Conservation (phyloP, 495 filamentous ascomycete genomes). For the Aspergillus conjunctus region DNA sequence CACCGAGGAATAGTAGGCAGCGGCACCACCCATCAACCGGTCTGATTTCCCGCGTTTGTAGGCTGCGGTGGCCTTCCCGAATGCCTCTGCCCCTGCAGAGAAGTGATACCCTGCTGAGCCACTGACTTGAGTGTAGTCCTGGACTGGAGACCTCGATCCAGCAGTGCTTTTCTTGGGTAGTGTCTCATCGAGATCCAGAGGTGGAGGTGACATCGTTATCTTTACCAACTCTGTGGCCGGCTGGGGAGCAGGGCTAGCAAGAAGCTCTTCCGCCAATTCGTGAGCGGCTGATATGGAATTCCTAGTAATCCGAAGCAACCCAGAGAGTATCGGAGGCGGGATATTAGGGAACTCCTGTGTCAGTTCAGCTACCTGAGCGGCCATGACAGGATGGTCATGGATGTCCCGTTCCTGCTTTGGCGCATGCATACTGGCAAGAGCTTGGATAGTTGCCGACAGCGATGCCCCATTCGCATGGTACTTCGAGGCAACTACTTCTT, state of each 20-base stretch:
- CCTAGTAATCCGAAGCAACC: slow-evolving; percentile 57
- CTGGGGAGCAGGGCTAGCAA: slow-evolving; percentile 29
- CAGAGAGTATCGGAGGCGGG: slow-evolving; percentile 42
- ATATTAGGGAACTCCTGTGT: slow-evolving; percentile 54
- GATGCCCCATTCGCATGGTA: slow-evolving; percentile 67
- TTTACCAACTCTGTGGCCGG: slow-evolving; percentile 46
- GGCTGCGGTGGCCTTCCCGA: slow-evolving; percentile 60
- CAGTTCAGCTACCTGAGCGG: slow-evolving; percentile 57
- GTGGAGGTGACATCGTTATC: slow-evolving; percentile 38
- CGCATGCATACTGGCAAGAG: slow-evolving; percentile 45
- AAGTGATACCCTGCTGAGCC: slow-evolving; percentile 42
- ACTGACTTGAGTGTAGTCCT: slow-evolving; percentile 32
- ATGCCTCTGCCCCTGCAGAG: slow-evolving; percentile 48
- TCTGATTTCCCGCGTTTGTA: slow-evolving; percentile 66
- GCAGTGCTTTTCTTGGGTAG: slow-evolving; percentile 16
- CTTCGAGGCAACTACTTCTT: slow-evolving; percentile 55
- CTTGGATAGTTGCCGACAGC: slow-evolving; percentile 54
- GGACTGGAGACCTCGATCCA: slow-evolving; percentile 6
- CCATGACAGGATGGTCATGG: slow-evolving; percentile 45
- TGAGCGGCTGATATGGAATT: slow-evolving; percentile 57
- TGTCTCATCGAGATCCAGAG: slow-evolving; percentile 35
- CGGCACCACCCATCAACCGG: slow-evolving; percentile 65
- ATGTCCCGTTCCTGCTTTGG: slow-evolving; percentile 36
- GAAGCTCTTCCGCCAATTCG: slow-evolving; percentile 59
- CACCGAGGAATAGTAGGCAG: slow-evolving; percentile 64